These are phyloP conservation scores for Biscogniauxia marginata DNA, from an alignment of 2,329 filamentous ascomycete species.

Conservation along the genomic window DNA sequence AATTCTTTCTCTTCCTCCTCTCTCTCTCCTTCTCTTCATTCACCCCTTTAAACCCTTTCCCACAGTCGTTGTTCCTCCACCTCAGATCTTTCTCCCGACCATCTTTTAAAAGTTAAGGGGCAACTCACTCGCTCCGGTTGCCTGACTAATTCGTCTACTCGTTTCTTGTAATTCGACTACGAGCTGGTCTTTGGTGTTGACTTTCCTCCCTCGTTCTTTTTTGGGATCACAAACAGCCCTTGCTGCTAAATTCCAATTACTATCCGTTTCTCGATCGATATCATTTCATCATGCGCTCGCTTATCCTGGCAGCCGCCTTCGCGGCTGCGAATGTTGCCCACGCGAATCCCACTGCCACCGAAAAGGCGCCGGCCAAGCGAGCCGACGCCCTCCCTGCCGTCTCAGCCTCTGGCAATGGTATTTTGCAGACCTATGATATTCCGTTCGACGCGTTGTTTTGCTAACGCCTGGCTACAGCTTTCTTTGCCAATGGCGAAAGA, in stretches of 20 bases:
- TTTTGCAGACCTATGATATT: conserved; percentile 10
- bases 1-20: conserved; percentile 11
- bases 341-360: conserved; percentile 51
- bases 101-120: conserved; percentile 4
- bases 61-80: conserved; percentile 22
- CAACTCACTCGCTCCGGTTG: conserved; percentile 32
- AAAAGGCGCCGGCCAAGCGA: conserved; percentile 48
- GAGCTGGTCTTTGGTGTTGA: conserved; percentile 7
- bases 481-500: conserved; percentile 51
- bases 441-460: background rate
- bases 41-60: background rate
- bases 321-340: conserved; percentile 44
- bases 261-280: conserved; percentile 9
- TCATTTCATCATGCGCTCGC: conserved; percentile 47
- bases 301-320: conserved; percentile 47
- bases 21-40: conserved; percentile 8
- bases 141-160: conserved; percentile 10
- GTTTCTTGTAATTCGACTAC: conserved; percentile 11
- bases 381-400: conserved; percentile 50
- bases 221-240: conserved; percentile 12
- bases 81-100: conserved; percentile 12
- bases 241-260: conserved; percentile 11
- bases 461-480: conserved; percentile 41
- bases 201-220: conserved; percentile 14
- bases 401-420: conserved; percentile 58